Base-by-base conservation (phyloP, 2,329 filamentous ascomycete genomes). In the Thelonectria rubi region DNA sequence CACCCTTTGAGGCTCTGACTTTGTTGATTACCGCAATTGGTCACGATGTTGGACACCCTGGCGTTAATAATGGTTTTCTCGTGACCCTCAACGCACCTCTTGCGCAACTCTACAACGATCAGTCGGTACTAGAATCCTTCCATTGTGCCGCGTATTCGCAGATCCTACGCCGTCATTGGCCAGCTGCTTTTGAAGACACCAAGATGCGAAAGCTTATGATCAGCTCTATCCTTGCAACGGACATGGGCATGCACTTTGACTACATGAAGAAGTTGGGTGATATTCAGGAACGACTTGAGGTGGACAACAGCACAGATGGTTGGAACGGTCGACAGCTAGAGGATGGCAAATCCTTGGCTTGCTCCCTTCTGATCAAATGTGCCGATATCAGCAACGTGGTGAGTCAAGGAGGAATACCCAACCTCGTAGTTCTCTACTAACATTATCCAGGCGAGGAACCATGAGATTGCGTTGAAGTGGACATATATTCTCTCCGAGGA, bases 321-420 rank as follows among this genome's bases (percentile, higher is more conserved):
- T 97, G 93, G 93, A 90, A 89, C 62, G 87, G 86, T 5, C 91
- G 93, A 67, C 85, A 90, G 68, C 75, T 90, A 11, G 89, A 95
- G 63, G 90, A 94, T 68, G 86, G 93, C 68, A 91, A 90, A 68
- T 88, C 91, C 10, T 79, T 98, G 48, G 82, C 91, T n/a, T 98
- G 95, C 77, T 93, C 93, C 14, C 80, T 99, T 58, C 81, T 99
- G 61, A 97, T 99, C 79, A 99, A 99, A 77, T 98, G 95, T 75
- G 95, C 95, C 40, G 95, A 99, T 76, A 98, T 99, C 73, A 97
- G 94, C 80, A 99, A 99, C 75, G 95, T 98, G 76, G 92, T 94
- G 84, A 76, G 91, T 89, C 37, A 9, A 45, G 9, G 7, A 34
- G 17, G 5, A 26, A 10, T 12, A 11, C 8, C 26, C 39, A 49